Conservation (phyloP, 2,329 filamentous ascomycete genomes). For the Massarina eburnea region DNA sequence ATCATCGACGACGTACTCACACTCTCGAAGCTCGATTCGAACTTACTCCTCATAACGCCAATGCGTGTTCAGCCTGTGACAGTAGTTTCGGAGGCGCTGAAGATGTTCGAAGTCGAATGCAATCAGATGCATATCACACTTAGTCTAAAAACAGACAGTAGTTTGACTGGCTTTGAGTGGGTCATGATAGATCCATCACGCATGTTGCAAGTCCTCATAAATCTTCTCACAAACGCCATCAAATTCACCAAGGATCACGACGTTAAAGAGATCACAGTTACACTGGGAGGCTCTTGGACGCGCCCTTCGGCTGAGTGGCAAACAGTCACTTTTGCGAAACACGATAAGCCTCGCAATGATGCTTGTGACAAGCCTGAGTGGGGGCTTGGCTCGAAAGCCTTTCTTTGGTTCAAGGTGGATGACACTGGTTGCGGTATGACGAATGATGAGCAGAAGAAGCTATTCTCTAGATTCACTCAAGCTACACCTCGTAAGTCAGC, state of each 20-base stretch:
- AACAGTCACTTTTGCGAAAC: conserved; percentile 19
- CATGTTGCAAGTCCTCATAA: conserved; percentile 29
- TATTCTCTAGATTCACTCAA: conserved; percentile 35
- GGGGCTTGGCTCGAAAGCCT: conserved; percentile 38
- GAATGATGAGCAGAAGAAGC: conserved; percentile 37
- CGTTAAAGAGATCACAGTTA: conserved; percentile 40
- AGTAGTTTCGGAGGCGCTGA: conserved; percentile 27
- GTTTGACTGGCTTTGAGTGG: conserved; percentile 41
- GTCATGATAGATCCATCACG: conserved; percentile 32
- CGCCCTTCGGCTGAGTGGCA: conserved; percentile 18
- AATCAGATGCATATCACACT: conserved; percentile 41
- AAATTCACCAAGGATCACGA: conserved; percentile 41
- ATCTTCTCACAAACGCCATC: conserved; percentile 28
- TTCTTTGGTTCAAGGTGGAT: conserved; percentile 37
- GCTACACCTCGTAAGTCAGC: conserved; percentile 24
- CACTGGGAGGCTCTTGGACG: conserved; percentile 34
- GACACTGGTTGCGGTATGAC: conserved; percentile 46
- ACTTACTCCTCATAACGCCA: conserved; percentile 30
- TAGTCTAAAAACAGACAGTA: conserved; percentile 41
- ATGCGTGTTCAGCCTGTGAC: conserved; percentile 21
- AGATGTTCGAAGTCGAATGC: conserved; percentile 33
- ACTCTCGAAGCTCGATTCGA: conserved; percentile 32
- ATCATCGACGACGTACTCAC: conserved; percentile 47
- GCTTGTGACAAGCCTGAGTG: conserved; percentile 24
- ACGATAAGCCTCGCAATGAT: conserved; percentile 5